phyloP scores from a whole-genome alignment of 306 rosid species.

The Pachyrhizus erosus region DNA sequence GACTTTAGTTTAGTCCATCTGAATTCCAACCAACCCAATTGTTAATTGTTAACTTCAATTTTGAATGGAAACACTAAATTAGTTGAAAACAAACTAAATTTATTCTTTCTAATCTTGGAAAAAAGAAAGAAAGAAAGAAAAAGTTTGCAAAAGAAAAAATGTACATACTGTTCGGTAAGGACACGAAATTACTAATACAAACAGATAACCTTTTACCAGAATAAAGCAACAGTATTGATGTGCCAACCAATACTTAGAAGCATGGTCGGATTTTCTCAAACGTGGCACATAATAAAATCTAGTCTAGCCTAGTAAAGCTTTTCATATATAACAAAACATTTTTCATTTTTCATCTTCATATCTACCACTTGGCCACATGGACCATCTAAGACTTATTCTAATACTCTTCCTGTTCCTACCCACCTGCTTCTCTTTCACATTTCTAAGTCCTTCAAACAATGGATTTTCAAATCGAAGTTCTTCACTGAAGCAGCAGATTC shows the following conservation, averaged over 20 bases:
- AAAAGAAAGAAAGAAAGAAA: not conserved
- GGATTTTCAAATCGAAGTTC: slow-evolving; percentile 27
- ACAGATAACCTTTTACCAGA: not conserved
- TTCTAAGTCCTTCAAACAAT: slow-evolving; percentile 23
- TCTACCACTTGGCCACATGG: slow-evolving; percentile 42
- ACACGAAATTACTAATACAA: not conserved
- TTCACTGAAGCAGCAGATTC: slow-evolving; percentile 50
- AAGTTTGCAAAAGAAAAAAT: not conserved
- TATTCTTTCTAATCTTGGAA: not conserved
- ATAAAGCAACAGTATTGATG: slow-evolving; percentile 5
- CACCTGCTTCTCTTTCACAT: slow-evolving; percentile 46
- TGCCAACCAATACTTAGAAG: slow-evolving; percentile 12
- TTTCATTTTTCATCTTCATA: not conserved
- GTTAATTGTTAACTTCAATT: not conserved
- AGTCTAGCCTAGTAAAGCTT: not conserved
- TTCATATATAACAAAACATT: not conserved
- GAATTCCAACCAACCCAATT: not conserved
- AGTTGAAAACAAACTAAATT: not conserved
- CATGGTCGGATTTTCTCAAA: not conserved
- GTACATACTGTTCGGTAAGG: not conserved
- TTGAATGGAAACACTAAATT: not conserved
- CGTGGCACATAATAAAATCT: not conserved
- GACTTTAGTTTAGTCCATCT: not conserved
- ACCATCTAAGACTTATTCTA: slow-evolving; percentile 7
- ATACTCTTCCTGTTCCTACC: slow-evolving; percentile 34